A percentile compares a stretch with the other conserved stretches of the same genome.
Evolutionary conservation across 345 rosid species (phyloP).

Genomic region (Rhodamnia argentea): DNA sequence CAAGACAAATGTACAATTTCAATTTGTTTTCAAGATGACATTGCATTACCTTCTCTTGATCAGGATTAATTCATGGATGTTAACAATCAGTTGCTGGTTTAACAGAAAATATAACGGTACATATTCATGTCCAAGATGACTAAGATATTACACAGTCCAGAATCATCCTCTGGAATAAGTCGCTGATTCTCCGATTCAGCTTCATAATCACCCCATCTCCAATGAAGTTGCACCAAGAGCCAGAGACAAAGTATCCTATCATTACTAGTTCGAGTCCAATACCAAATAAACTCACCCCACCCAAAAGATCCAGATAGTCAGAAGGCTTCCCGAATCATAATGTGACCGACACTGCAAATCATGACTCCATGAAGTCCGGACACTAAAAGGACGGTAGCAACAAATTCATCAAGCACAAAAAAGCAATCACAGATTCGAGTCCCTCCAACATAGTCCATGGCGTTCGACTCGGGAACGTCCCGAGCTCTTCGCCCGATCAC

Average conservation of each 20-base stretch:
- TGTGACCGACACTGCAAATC: neutral
- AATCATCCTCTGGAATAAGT: neutral
- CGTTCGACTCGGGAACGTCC: slow-evolving; percentile 61
- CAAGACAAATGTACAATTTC: neutral
- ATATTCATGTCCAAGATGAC: neutral
- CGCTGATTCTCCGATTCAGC: neutral
- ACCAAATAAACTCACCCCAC: neutral
- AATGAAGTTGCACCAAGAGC: neutral
- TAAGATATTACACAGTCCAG: neutral
- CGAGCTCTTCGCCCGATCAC: slow-evolving; percentile 72
- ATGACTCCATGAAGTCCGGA: neutral
- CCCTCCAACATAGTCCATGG: slow-evolving; percentile 93
- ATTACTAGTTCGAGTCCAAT: neutral
- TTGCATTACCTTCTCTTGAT: neutral
- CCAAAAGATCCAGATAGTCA: neutral
- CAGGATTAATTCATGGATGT: neutral
- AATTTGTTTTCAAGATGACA: neutral
- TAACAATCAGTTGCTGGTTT: neutral
- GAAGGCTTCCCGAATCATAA: neutral
- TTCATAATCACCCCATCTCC: neutral
- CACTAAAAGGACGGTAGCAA: neutral
- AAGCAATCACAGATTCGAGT: neutral
- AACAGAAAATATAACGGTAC: neutral
- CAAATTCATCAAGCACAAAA: neutral
- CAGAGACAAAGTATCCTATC: neutral